These are phyloP conservation scores for Colletotrichum incanum DNA, from an alignment of 2,329 filamentous ascomycete species.

Conservation along the genomic window DNA sequence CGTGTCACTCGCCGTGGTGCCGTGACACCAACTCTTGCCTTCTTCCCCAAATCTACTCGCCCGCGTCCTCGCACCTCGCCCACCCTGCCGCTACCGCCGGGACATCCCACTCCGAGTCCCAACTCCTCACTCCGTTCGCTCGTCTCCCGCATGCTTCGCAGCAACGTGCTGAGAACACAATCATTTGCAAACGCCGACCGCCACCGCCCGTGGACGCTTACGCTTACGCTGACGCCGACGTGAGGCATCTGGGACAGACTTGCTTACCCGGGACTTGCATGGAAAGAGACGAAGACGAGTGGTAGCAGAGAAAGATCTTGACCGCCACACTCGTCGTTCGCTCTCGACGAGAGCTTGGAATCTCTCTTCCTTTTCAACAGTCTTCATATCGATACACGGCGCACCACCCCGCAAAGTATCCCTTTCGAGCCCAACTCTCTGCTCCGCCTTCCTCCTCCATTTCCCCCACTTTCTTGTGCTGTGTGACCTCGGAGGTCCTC, in stretches of 20 bases:
- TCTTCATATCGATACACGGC: constrained; percentile 29
- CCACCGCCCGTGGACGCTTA: constrained; percentile 11
- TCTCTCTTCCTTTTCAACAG: constrained; percentile 20
- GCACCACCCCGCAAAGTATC: constrained; percentile 42
- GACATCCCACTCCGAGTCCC: constrained; percentile 35
- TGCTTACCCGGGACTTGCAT: constrained; percentile 26
- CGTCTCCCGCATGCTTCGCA: constrained; percentile 29
- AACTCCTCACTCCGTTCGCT: constrained; percentile 29
- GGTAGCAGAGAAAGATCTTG: constrained; percentile 13
- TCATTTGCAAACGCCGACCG: constrained; percentile 20
- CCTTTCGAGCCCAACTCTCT: constrained; percentile 35
- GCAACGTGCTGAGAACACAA: constrained; percentile 11
- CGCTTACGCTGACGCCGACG: constrained; percentile 14
- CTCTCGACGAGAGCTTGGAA: constrained; percentile 17
- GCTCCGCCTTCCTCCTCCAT: constrained; percentile 41
- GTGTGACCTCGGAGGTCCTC: constrained; percentile 52
- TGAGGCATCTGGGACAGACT: constrained; percentile 21
- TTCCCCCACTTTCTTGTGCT: constrained; percentile 51
- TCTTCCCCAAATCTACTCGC: constrained; percentile 26
- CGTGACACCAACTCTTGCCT: constrained; percentile 30
- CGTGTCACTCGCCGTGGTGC: constrained; percentile 33
- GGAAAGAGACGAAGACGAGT: constrained; percentile 25
- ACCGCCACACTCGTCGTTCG: constrained; percentile 6
- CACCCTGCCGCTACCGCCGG: constrained; percentile 27
- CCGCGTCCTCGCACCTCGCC: constrained; percentile 4